Base-by-base conservation (phyloP, 345 rosid species). In the Hypericum androsaemum region DNA sequence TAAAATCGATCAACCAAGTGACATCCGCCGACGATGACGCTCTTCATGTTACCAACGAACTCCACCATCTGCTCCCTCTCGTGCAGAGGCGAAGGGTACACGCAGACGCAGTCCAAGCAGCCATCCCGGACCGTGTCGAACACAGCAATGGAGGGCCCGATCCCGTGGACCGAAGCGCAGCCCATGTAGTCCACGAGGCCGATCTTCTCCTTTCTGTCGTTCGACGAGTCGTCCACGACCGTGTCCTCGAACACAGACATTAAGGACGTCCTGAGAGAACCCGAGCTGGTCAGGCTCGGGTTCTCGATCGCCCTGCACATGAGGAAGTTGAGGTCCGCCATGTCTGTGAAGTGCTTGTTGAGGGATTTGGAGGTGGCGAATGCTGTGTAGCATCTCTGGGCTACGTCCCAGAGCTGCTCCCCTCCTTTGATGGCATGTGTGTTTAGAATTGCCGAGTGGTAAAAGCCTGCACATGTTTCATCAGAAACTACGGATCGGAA, bases 11-110 rank as follows among this genome's bases (percentile, higher is more conserved):
- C 49, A 41, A 7, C 35, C 16, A 50, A 0, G 32, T 49, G 56
- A 17, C 45, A 37, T 14, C 57, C 52, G 32, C 57, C 77, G 40
- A 65, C 58, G 51, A 83, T 79, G 70, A 81, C 67, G 17, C 58
- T 52, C 71, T 77, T 81, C 80, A 80, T 75, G 32, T 64, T 43
- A 57, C 72, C 77, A 50, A 79, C 49, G 64, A 89, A 39, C 42
- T 51, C 65, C 16, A 54, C 57, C 77, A 89, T 81, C 57, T 85
- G 94, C 42, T 81, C 81, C 69, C 95, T 81, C 1, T 87, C 79
- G 63, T 89, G 94, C 76, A 86, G 47, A 1, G 95, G 97, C 5
- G 72, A 65, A 1, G 94, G 95, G 62, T 77, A 86, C 58, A 78
- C 95, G 45, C 80, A 83, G 0, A 78, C 53, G 43, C 85, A 79